Conservation (phyloP, 768 basidiomycete species). For the Hygrocybe punicea region DNA sequence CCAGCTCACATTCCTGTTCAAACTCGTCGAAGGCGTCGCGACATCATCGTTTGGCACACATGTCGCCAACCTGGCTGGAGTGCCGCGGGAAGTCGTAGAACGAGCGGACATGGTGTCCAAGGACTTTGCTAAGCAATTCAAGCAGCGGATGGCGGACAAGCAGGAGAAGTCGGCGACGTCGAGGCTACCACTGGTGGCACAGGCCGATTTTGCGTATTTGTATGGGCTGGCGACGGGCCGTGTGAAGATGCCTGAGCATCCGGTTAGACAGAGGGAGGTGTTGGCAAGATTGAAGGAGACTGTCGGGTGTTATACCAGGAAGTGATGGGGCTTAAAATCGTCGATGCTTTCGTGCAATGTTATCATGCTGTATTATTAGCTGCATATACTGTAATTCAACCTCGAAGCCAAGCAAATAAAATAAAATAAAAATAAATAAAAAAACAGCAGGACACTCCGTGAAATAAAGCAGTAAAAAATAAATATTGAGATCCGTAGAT, state of each 20-base stretch:
- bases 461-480: conserved; percentile 35
- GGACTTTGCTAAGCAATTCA: conserved; percentile 86
- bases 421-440: neutral
- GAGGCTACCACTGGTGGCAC: conserved; percentile 70
- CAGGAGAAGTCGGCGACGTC: conserved; percentile 51
- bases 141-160: conserved; percentile 67
- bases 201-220: conserved; percentile 89
- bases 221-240: conserved; percentile 57
- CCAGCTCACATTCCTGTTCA: conserved; percentile 91
- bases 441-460: neutral
- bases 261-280: conserved; percentile 50
- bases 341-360: neutral
- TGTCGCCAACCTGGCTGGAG: conserved; percentile 92
- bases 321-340: neutral
- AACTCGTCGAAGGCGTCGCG: conserved; percentile 84
- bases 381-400: neutral
- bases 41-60: conserved; percentile 90
- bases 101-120: conserved; percentile 85
- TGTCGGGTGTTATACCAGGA: conserved; percentile 1
- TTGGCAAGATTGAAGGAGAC: conserved; percentile 50
- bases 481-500: conserved; percentile 57
- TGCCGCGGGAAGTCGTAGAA: conserved; percentile 78
- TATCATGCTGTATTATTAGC: neutral
- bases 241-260: conserved; percentile 50
- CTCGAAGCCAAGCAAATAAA: neutral